Percentiles rank a stretch among this genome's conserved stretches.
Evolutionary conservation across 139 green algal species (phyloP).

Genomic region (Protoeuglena noctilucae): DNA sequence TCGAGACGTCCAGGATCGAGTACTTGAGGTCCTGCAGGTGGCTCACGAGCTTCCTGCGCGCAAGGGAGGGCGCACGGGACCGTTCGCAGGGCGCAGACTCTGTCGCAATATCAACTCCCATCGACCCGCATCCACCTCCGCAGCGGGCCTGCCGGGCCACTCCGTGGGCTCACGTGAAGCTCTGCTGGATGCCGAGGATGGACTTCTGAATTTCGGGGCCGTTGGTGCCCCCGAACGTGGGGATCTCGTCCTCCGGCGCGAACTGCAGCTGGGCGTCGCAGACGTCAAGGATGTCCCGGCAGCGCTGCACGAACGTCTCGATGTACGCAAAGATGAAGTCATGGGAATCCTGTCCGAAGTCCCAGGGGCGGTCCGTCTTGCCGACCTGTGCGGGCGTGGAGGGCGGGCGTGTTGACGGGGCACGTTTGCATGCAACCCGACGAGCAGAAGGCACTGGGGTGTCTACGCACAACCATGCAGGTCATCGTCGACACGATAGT

Average conservation of each 20-base stretch:
- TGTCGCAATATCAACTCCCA: background rate
- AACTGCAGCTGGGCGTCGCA: constrained; percentile 78
- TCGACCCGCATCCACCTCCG: background rate
- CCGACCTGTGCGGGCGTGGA: background rate
- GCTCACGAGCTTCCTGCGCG: constrained; percentile 34
- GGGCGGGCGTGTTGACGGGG: background rate
- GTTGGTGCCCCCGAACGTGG: constrained; percentile 56
- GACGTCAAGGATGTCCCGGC: constrained; percentile 70
- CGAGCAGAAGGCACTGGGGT: constrained; percentile 24
- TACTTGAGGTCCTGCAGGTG: constrained; percentile 37
- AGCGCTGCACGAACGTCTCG: constrained; percentile 78
- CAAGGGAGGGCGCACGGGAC: constrained; percentile 33
- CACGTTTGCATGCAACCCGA: background rate
- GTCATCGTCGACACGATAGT: too few species aligned
- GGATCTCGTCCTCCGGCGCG: constrained; percentile 35
- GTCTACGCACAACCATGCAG: too few species aligned
- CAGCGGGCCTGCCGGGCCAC: too few species aligned
- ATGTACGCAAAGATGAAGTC: constrained; percentile 73
- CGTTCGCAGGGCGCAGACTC: background rate
- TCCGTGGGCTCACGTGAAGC: too few species aligned
- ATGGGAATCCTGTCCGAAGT: constrained; percentile 35
- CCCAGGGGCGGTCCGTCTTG: constrained; percentile 1
- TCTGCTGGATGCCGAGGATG: constrained; percentile 55
- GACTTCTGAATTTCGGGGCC: constrained; percentile 56
- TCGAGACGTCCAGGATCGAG: constrained; percentile 67